phyloP scores from a whole-genome alignment of 1,284 basidiomycete species.

The Puccinia polysora region DNA sequence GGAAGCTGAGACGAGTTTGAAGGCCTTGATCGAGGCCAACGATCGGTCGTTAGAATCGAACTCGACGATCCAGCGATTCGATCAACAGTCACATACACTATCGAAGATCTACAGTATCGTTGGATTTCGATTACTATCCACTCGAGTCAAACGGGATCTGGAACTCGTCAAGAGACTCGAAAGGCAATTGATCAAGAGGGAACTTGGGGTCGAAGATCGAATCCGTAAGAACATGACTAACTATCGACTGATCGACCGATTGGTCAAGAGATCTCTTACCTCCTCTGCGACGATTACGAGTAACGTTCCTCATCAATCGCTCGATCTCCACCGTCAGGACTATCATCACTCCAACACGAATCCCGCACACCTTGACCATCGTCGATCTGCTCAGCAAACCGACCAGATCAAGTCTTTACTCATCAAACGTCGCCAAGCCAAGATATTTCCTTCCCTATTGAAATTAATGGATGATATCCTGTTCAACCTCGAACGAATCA shows the following conservation, averaged over 20 bases:
- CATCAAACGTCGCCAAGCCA: constrained; percentile 16
- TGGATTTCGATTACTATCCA: constrained; percentile 18
- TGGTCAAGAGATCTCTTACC: constrained; percentile 10
- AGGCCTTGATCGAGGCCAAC: constrained; percentile 15
- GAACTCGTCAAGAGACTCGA: constrained; percentile 17
- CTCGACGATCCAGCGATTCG: constrained; percentile 12
- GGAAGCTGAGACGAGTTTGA: constrained; percentile 4
- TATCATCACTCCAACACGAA: not conserved
- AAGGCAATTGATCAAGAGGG: not conserved
- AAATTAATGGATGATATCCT: constrained; percentile 30
- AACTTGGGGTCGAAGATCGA: not conserved
- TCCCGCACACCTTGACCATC: not conserved
- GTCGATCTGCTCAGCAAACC: not conserved
- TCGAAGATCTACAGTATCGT: constrained; percentile 4
- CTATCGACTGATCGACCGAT: constrained; percentile 4
- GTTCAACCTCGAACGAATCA: constrained; percentile 24
- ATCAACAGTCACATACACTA: constrained; percentile 12
- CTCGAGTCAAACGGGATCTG: constrained; percentile 27
- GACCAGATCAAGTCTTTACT: constrained; percentile 1
- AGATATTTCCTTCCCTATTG: constrained; percentile 30
- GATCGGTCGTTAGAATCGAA: constrained; percentile 18
- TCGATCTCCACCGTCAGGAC: not conserved
- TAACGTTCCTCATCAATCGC: too few relatives aligned
- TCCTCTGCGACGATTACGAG: not conserved
- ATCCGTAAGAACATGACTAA: not conserved